Evolutionary conservation across 495 filamentous ascomycete genomes (phyloP).

Genomic region (Bacidia rubella): DNA sequence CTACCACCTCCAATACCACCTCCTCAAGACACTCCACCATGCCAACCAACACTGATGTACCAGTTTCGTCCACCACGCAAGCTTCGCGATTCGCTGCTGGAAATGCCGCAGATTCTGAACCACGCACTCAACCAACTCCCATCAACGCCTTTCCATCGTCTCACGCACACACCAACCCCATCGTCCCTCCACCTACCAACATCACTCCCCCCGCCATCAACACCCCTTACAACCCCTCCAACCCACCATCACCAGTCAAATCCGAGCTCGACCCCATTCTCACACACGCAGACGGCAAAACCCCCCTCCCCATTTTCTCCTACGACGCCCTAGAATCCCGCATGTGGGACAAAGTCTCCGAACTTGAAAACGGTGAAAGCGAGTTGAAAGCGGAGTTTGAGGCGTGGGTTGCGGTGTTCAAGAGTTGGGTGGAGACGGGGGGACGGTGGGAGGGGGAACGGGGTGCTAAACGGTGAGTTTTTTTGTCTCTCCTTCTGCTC

Average conservation of each 20-base stretch:
- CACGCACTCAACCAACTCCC: neutral
- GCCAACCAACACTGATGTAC: too few species aligned
- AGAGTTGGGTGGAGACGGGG: constrained; percentile 52
- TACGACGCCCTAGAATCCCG: constrained; percentile 55
- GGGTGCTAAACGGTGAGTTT: constrained; percentile 47
- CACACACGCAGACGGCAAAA: neutral
- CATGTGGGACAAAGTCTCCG: constrained; percentile 45
- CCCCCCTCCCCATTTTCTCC: constrained; percentile 34
- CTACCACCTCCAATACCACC: too few species aligned
- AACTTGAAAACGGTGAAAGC: constrained; percentile 45
- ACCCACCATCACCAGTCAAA: neutral
- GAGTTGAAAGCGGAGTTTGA: constrained; percentile 49
- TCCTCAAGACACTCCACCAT: too few species aligned
- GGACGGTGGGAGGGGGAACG: constrained; percentile 55
- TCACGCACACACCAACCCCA: neutral
- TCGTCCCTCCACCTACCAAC: neutral
- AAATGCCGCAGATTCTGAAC: too few species aligned
- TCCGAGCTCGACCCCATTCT: neutral
- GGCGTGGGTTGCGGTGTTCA: constrained; percentile 54
- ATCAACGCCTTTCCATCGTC: neutral
- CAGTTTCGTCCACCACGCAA: too few species aligned
- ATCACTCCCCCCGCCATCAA: neutral
- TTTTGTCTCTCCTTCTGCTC: neutral
- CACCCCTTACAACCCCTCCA: neutral
- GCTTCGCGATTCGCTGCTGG: too few species aligned